Conservation (phyloP, 805 yeast species). For the Kluyveromyces lactis region DNA sequence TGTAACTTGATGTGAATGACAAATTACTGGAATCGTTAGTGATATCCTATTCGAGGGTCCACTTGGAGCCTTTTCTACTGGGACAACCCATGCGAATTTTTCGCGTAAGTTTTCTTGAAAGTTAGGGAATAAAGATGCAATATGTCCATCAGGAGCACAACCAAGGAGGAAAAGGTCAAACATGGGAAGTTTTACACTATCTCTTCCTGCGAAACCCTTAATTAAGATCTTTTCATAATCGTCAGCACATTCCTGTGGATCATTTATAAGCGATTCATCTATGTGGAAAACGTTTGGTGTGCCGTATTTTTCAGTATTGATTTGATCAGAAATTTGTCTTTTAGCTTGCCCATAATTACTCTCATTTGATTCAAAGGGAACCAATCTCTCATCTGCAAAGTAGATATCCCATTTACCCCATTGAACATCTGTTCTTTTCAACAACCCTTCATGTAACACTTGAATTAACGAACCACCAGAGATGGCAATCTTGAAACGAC, state of each 20-base stretch:
- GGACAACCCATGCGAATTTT: conserved; percentile 89
- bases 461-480: conserved; percentile 89
- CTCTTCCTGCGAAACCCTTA: conserved; percentile 89
- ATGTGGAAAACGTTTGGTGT: conserved; percentile 76
- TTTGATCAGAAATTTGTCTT: conserved; percentile 64
- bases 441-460: conserved; percentile 78
- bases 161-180: conserved; percentile 88
- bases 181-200: conserved; percentile 90
- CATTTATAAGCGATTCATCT: conserved; percentile 63
- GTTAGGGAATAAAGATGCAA: conserved; percentile 92
- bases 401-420: conserved; percentile 96
- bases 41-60: conserved; percentile 85
- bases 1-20: conserved; percentile 86
- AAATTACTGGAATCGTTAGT: conserved; percentile 85
- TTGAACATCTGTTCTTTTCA: conserved; percentile 65
- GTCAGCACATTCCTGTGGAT: conserved; percentile 92
- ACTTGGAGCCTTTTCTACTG: conserved; percentile 84
- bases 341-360: conserved; percentile 89
- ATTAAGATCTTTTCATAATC: conserved; percentile 80
- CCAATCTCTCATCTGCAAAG: conserved; percentile 93
- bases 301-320: conserved; percentile 27
- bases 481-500: conserved; percentile 81
- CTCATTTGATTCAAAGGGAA: conserved; percentile 73
- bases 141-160: conserved; percentile 98
- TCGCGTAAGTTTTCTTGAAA: conserved; percentile 79